Evolutionary conservation across 192 early-diverging fungal genomes (phyloP).

Genomic region (Lobosporangium transversale): DNA sequence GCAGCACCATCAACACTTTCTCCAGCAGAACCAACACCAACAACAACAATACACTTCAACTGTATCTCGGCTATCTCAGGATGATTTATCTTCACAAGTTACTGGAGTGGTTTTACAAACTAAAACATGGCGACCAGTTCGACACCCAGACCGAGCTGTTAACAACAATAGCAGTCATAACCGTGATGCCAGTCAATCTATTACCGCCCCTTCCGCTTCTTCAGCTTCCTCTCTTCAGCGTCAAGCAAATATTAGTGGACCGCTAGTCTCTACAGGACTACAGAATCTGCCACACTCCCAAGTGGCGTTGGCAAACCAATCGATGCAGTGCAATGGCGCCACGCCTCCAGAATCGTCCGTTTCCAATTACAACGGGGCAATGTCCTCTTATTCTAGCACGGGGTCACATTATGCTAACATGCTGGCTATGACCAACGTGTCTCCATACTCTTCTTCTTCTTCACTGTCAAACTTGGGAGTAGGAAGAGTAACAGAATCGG

Average conservation of each 20-base stretch:
- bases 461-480: neutral
- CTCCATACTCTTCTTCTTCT: slow-evolving; percentile 26
- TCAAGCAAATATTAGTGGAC: neutral
- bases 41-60: slow-evolving; percentile 2
- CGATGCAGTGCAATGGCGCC: neutral
- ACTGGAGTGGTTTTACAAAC: slow-evolving; percentile 36
- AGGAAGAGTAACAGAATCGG: neutral
- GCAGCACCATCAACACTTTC: slow-evolving; percentile 8
- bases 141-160: slow-evolving; percentile 22
- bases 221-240: slow-evolving; percentile 7
- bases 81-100: slow-evolving; percentile 13
- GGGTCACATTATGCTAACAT: slow-evolving; percentile 28
- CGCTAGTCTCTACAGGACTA: neutral
- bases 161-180: slow-evolving; percentile 1
- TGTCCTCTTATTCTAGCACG: slow-evolving; percentile 39
- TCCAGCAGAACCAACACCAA: slow-evolving; percentile 28
- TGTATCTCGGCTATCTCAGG: slow-evolving; percentile 5
- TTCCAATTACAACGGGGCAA: slow-evolving; percentile 17
- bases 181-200: slow-evolving; percentile 17
- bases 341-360: slow-evolving; percentile 23
- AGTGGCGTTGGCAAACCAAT: neutral
- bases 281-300: slow-evolving; percentile 6
- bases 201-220: slow-evolving; percentile 6
- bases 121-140: slow-evolving; percentile 31
- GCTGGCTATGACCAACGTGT: slow-evolving; percentile 39